phyloP scores from a whole-genome alignment of 163 green algal genomes.

The Trebouxiophyceae sp. region DNA sequence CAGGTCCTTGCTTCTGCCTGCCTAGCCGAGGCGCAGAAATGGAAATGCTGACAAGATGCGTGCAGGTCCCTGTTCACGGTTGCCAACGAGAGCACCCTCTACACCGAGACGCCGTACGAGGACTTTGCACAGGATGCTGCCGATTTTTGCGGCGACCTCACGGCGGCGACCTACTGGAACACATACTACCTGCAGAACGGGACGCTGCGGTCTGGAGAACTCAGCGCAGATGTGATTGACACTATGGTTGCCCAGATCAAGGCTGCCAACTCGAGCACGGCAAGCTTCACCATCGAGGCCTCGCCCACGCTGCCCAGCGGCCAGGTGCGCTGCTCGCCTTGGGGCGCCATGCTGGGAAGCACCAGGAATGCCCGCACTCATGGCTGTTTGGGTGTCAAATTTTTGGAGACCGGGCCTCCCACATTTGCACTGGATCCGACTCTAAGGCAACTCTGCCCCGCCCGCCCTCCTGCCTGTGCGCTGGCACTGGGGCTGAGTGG shows the following conservation, averaged over 20 bases:
- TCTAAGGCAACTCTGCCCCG: too few relatives aligned
- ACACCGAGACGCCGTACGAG: not conserved
- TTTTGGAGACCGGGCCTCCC: too few relatives aligned
- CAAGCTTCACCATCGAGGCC: not conserved
- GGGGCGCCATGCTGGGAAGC: too few relatives aligned
- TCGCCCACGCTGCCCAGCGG: not conserved
- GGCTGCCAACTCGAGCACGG: not conserved
- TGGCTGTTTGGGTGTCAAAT: too few relatives aligned
- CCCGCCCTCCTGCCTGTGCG: too few relatives aligned
- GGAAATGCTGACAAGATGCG: too few relatives aligned
- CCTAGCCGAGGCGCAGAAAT: too few relatives aligned
- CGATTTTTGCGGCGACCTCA: not conserved
- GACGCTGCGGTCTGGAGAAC: not conserved
- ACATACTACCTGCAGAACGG: conserved; percentile 2
- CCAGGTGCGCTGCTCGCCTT: not conserved
- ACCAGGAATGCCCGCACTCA: too few relatives aligned
- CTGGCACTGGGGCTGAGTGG: too few relatives aligned
- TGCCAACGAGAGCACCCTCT: not conserved
- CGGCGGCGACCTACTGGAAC: conserved; percentile 6
- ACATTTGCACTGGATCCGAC: too few relatives aligned
- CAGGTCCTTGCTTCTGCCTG: too few relatives aligned
- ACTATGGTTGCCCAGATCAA: not conserved
- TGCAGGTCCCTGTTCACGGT: too few relatives aligned
- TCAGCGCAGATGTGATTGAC: not conserved
- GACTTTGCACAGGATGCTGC: not conserved